phyloP scores from a whole-genome alignment of 805 yeast genomes.

The Barnettozyma sp. region DNA sequence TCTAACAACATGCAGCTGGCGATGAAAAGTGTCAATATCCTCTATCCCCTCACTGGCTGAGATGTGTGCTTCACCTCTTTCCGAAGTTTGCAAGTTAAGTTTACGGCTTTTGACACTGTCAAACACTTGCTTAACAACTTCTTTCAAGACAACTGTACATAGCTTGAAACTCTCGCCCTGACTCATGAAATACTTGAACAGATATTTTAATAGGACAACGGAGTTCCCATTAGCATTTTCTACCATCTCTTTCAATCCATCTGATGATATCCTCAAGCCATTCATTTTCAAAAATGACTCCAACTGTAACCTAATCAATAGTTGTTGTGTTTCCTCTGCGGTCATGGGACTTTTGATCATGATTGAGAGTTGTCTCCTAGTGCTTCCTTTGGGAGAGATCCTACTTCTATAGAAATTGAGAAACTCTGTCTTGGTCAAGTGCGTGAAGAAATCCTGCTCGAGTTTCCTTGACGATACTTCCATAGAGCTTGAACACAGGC shows the following conservation, averaged over 20 bases:
- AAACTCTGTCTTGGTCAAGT: constrained; percentile 30
- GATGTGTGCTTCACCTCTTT: background rate
- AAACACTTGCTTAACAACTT: constrained; percentile 26
- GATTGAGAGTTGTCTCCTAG: constrained; percentile 34
- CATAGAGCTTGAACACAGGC: constrained; percentile 14
- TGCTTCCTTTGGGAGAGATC: constrained; percentile 32
- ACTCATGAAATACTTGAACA: constrained; percentile 36
- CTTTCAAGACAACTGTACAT: constrained; percentile 29
- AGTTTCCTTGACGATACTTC: constrained; percentile 26
- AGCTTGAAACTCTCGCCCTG: constrained; percentile 37
- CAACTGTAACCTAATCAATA: constrained; percentile 33
- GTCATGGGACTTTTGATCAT: constrained; percentile 34
- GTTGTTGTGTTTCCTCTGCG: constrained; percentile 31
- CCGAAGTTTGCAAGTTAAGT: background rate
- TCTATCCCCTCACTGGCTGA: constrained; percentile 5
- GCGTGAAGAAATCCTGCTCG: constrained; percentile 25
- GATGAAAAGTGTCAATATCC: constrained; percentile 5
- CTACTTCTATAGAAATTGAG: constrained; percentile 28
- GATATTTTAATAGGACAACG: constrained; percentile 30
- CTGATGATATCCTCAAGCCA: constrained; percentile 40
- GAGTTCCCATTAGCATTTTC: constrained; percentile 33
- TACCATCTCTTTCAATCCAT: constrained; percentile 33
- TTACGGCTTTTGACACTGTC: constrained; percentile 10
- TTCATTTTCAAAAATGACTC: constrained; percentile 39
- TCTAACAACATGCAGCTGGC: no score